phyloP scores from a whole-genome alignment of 441 rosid genomes.

The Biscutella laevigata region DNA sequence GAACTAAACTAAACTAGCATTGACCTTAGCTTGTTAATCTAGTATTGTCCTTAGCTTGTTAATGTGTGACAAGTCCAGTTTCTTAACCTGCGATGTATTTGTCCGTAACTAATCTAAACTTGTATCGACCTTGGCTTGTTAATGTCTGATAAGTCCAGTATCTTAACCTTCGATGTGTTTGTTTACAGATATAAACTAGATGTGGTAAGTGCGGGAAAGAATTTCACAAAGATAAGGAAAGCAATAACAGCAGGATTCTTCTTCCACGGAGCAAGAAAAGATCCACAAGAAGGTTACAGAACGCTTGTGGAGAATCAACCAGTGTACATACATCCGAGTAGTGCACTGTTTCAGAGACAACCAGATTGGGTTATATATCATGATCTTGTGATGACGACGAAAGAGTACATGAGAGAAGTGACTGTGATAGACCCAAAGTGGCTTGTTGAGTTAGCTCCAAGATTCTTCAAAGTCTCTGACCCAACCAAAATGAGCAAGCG shows the following conservation, averaged over 20 bases:
- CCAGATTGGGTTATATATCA: conserved; percentile 96
- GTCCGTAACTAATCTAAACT: no score
- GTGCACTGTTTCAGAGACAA: conserved; percentile 89
- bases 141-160: conserved; percentile 2
- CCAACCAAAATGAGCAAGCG: conserved; percentile 67
- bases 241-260: conserved; percentile 91
- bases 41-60: no score
- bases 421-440: conserved; percentile 61
- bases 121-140: no score
- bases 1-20: background rate
- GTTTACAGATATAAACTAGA: conserved; percentile 70
- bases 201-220: conserved; percentile 77
- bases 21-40: background rate
- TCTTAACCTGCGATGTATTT: no score
- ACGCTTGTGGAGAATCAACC: conserved; percentile 89
- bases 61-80: background rate
- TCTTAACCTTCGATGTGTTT: background rate
- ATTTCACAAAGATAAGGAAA: conserved; percentile 76
- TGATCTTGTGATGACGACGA: conserved; percentile 86
- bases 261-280: conserved; percentile 76
- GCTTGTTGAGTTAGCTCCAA: conserved; percentile 63
- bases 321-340: conserved; percentile 87
- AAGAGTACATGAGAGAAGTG: conserved; percentile 66
- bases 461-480: conserved; percentile 61
- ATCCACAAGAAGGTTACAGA: conserved; percentile 89